Base-by-base conservation (phyloP, 257 asterid species). In the Galeopsis tetrahit region DNA sequence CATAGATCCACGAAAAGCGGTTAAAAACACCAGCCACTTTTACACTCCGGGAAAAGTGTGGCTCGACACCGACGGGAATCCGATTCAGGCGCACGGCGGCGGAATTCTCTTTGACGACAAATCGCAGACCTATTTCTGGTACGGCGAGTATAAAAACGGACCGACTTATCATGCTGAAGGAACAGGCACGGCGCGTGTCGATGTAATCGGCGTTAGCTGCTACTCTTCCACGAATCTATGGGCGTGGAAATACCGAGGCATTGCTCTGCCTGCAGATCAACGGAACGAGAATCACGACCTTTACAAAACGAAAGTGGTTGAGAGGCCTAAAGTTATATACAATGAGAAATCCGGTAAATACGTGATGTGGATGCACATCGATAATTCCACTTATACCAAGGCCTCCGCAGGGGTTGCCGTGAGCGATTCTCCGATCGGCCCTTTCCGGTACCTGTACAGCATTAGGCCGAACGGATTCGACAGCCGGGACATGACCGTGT, bases 341-440 rank as follows among this genome's bases (percentile, higher is more conserved):
- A 91, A 89, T 33, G 82, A 69, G 7, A 67, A 42, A 58, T 80
- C 81, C 0, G 59, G 69, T 0, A 85, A 83, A 33, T 89, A 85
- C 64, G 85, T 87, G 5, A 89, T 89, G 96, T 91, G 87, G 90
- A 89, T 91, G 92, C 97, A 91, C 70, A 39, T 87, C 7, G 97
- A 91, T 63, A 81, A 87, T 72, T 81, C 81, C 6, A 69, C 77
- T 1, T 91, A 89, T 66, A 66, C 51, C 11, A 91, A 87, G 76
- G 97, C 97, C 51, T 80, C 88, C 0, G 82, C 66, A 0, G 97
- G 96, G 3, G 66, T 91, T 6, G 96, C 97, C 0, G 67, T 70
- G 1, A 86, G 91, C 32, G 73, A 81, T 57, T 80, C 83, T 6
- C 92, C 94, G 7, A 75, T 79, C 0, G 97, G 94, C 6, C 90